phyloP scores from a whole-genome alignment of 768 basidiomycete genomes.

The Lentinula sp. region DNA sequence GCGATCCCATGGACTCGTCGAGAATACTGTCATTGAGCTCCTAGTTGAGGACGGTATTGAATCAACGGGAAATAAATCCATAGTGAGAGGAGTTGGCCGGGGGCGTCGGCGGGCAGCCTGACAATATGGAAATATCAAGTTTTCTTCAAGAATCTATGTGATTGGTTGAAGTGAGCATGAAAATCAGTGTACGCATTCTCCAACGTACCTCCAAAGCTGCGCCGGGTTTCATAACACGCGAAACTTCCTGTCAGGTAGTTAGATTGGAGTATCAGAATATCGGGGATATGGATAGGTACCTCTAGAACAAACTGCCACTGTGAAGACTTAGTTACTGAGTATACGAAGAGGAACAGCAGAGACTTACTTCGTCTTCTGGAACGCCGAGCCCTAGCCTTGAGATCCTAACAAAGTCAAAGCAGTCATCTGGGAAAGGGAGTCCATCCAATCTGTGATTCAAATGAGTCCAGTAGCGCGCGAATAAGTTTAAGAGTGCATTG shows the following conservation, averaged over 20 bases:
- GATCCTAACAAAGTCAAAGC: conserved; percentile 66
- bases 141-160: conserved; percentile 69
- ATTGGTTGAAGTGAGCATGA: too few species aligned
- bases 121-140: conserved; percentile 62
- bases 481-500: conserved; percentile 1
- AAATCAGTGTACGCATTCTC: neutral
- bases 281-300: conserved; percentile 26
- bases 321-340: conserved; percentile 6
- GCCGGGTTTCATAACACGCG: conserved; percentile 57
- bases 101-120: conserved; percentile 15
- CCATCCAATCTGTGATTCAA: conserved; percentile 46
- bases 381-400: conserved; percentile 60
- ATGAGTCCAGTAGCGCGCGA: neutral
- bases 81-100: conserved; percentile 13
- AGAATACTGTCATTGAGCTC: conserved; percentile 10
- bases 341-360: neutral
- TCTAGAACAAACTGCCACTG: conserved; percentile 65
- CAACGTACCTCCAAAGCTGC: conserved; percentile 56
- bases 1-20: conserved; percentile 10
- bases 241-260: conserved; percentile 45
- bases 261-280: conserved; percentile 11
- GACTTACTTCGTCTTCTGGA: conserved; percentile 63
- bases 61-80: conserved; percentile 14
- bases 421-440: conserved; percentile 49
- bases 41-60: neutral